phyloP scores from a whole-genome alignment of 768 basidiomycete species.

The Lyophyllum shimeji region DNA sequence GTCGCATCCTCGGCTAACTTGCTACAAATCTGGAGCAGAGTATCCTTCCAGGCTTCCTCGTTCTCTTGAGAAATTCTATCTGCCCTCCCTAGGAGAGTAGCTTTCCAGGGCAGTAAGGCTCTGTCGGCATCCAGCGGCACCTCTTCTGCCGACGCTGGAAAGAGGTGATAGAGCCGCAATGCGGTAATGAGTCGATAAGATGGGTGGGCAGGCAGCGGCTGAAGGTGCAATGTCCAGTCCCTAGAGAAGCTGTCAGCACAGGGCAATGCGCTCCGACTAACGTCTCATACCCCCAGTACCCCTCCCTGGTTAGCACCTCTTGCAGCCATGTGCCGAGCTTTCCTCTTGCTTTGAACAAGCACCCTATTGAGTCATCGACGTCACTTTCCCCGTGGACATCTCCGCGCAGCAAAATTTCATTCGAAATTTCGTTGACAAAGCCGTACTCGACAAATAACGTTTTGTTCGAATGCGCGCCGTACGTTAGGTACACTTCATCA shows the following conservation, averaged over 20 bases:
- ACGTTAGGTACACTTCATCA: slow-evolving; percentile 74
- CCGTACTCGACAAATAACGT: slow-evolving; percentile 90
- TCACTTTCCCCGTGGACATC: slow-evolving; percentile 55
- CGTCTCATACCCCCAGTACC: slow-evolving; percentile 78
- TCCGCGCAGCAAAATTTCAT: slow-evolving; percentile 25
- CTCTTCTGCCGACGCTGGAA: slow-evolving; percentile 26
- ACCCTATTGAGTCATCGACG: slow-evolving; percentile 53
- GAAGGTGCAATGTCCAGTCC: slow-evolving; percentile 75
- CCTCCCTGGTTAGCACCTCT: slow-evolving; percentile 52
- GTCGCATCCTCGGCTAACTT: slow-evolving; percentile 14
- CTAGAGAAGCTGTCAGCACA: slow-evolving; percentile 36
- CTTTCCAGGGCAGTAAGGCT: slow-evolving; percentile 48
- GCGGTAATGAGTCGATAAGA: slow-evolving; percentile 79
- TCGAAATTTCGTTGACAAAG: slow-evolving; percentile 53
- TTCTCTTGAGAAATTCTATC: slow-evolving; percentile 47
- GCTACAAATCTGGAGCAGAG: slow-evolving; percentile 33
- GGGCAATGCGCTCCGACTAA: background rate
- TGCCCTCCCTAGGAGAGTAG: slow-evolving; percentile 47
- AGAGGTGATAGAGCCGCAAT: slow-evolving; percentile 62
- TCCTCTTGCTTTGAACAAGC: slow-evolving; percentile 45
- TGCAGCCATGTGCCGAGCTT: slow-evolving; percentile 45
- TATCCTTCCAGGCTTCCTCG: slow-evolving; percentile 45
- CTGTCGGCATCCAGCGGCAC: slow-evolving; percentile 24
- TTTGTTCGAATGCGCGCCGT: slow-evolving; percentile 78
- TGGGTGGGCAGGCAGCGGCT: slow-evolving; percentile 63